Evolutionary conservation across 176 grass and related monocot genomes (phyloP).

Genomic region (Avena insularis): DNA sequence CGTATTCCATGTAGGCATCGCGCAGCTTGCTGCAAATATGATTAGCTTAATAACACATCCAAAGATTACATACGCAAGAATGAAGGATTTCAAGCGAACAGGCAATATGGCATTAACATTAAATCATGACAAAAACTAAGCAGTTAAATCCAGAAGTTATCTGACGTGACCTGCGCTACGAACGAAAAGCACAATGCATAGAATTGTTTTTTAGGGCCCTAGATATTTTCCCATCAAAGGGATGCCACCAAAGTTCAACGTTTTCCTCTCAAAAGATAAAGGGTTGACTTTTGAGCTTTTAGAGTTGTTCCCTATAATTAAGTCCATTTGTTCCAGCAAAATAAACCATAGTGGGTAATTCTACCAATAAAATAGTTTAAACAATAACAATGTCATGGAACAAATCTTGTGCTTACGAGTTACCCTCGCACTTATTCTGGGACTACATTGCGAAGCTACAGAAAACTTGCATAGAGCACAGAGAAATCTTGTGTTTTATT

Average conservation of each 20-base stretch:
- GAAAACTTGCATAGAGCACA: too few relatives aligned
- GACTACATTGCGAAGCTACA: too few relatives aligned
- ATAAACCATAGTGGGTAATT: too few relatives aligned
- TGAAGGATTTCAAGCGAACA: conserved; percentile 31
- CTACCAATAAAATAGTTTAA: too few relatives aligned
- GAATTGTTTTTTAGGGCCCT: neutral
- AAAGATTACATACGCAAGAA: conserved; percentile 27
- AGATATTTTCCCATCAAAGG: neutral
- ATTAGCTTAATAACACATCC: conserved; percentile 43
- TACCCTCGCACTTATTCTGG: too few relatives aligned
- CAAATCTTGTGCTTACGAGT: too few relatives aligned
- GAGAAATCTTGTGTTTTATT: too few relatives aligned
- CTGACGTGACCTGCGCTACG: neutral
- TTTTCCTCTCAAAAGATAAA: conserved; percentile 9
- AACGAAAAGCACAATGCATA: conserved; percentile 18
- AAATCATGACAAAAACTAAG: neutral
- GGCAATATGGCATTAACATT: conserved; percentile 33
- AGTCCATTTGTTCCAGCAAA: too few relatives aligned
- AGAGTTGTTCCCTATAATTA: too few relatives aligned
- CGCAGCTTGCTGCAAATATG: conserved; percentile 63
- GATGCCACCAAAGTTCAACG: conserved; percentile 1
- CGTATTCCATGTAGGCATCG: conserved; percentile 74
- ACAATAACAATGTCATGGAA: too few relatives aligned
- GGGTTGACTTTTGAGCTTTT: neutral
- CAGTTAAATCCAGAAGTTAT: conserved; percentile 26